phyloP scores from a whole-genome alignment of 2,329 filamentous ascomycete species.

The Beauveria australis region DNA sequence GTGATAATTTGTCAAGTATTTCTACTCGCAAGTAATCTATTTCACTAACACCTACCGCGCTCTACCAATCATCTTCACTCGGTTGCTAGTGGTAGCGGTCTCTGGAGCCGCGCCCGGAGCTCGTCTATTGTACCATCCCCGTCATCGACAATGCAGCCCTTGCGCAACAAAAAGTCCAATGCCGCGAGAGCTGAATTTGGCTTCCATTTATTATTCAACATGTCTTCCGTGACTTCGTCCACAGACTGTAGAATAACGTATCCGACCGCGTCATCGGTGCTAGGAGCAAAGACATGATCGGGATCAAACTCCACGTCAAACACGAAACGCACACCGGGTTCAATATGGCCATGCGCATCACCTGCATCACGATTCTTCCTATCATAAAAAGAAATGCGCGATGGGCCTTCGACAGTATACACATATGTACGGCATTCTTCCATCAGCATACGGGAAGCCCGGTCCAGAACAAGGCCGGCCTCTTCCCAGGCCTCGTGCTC shows the following conservation, averaged over 20 bases:
- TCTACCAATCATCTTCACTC: neutral
- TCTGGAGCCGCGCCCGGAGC: neutral
- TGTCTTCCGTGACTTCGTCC: constrained; percentile 21
- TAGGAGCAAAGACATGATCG: constrained; percentile 16
- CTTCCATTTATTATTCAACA: constrained; percentile 25
- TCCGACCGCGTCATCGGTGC: constrained; percentile 21
- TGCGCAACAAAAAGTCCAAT: constrained; percentile 28
- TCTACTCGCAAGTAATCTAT: neutral
- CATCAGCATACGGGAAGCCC: neutral
- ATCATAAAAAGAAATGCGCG: constrained; percentile 27
- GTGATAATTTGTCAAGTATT: neutral
- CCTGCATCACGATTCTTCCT: constrained; percentile 24
- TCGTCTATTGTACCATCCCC: constrained; percentile 15
- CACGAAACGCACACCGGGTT: constrained; percentile 30
- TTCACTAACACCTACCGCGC: neutral
- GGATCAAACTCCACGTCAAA: constrained; percentile 26
- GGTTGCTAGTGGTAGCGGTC: constrained; percentile 7
- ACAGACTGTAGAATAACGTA: constrained; percentile 21
- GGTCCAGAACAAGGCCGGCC: constrained; percentile 18
- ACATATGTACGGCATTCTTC: constrained; percentile 17
- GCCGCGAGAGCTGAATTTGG: constrained; percentile 33
- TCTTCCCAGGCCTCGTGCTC: constrained; percentile 27
- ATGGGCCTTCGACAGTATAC: constrained; percentile 18
- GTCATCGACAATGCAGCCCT: constrained; percentile 18
- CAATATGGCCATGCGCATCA: constrained; percentile 24